Conservation (phyloP, 768 basidiomycete species). For the Termitomyces sp. region DNA sequence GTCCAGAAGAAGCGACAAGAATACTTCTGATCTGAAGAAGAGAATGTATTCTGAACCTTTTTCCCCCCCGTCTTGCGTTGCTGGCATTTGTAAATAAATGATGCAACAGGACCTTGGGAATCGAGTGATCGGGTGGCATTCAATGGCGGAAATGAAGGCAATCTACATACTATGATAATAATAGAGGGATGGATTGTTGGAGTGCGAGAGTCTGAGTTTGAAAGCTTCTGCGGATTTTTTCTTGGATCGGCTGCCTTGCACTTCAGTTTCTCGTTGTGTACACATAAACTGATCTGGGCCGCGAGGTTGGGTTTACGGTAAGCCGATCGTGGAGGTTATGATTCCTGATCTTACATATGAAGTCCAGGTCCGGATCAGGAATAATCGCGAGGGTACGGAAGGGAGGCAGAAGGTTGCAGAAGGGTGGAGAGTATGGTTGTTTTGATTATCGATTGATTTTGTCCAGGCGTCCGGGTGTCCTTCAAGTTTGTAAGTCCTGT, state of each 20-base stretch:
- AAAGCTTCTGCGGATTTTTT: neutral
- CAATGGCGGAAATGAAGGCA: constrained; percentile 12
- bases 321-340: neutral
- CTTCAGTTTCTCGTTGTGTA: neutral
- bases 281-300: neutral
- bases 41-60: neutral
- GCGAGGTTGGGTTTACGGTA: neutral
- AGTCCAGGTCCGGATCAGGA: constrained; percentile 2
- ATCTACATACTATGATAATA: neutral
- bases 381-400: neutral
- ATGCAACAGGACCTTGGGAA: neutral
- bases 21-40: neutral
- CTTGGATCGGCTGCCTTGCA: neutral
- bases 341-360: neutral
- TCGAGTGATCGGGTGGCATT: constrained; percentile 10
- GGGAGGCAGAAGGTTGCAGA: neutral
- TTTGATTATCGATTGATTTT: constrained; percentile 24
- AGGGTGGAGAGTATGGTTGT: neutral
- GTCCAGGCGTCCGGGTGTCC: neutral
- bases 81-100: neutral
- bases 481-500: neutral
- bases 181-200: neutral
- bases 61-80: neutral
- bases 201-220: neutral
- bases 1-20: neutral